Evolutionary conservation across 2,329 filamentous ascomycete genomes (phyloP).

Genomic region (Aspergillus sp.): DNA sequence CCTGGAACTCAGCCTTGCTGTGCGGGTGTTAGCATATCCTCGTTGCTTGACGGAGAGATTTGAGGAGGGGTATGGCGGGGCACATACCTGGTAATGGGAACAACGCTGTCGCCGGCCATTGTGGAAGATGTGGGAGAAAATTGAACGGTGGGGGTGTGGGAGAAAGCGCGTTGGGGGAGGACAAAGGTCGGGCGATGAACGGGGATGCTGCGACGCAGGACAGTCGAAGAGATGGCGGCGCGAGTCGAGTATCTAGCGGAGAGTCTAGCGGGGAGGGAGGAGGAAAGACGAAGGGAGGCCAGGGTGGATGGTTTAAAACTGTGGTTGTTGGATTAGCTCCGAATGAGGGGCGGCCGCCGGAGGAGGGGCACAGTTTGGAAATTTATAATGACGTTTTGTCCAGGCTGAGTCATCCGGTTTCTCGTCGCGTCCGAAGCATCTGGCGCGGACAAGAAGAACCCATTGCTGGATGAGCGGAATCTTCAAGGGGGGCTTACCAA

Average conservation of each 20-base stretch:
- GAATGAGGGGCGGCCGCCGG: conserved; percentile 17
- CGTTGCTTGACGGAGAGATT: neutral
- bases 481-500: conserved; percentile 3
- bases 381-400: conserved; percentile 23
- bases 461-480: conserved; percentile 1
- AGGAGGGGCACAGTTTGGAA: conserved; percentile 23
- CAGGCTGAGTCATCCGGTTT: conserved; percentile 24
- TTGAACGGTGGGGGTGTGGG: conserved; percentile 31
- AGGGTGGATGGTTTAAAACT: conserved; percentile 27
- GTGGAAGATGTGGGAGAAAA: conserved; percentile 42
- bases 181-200: conserved; percentile 6
- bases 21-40: neutral
- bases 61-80: neutral
- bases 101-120: conserved; percentile 25
- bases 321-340: conserved; percentile 17
- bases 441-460: conserved; percentile 7
- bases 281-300: conserved; percentile 21
- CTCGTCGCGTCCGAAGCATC: conserved; percentile 2
- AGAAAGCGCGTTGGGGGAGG: conserved; percentile 25
- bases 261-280: conserved; percentile 12
- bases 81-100: conserved; percentile 26
- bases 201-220: conserved; percentile 4
- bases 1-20: conserved; percentile 60
- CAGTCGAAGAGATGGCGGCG: conserved; percentile 6
- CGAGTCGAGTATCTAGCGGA: conserved; percentile 12